These are phyloP conservation scores for Dispira simplex DNA, from an alignment of 192 early-diverging fungal species.

Conservation along the genomic window DNA sequence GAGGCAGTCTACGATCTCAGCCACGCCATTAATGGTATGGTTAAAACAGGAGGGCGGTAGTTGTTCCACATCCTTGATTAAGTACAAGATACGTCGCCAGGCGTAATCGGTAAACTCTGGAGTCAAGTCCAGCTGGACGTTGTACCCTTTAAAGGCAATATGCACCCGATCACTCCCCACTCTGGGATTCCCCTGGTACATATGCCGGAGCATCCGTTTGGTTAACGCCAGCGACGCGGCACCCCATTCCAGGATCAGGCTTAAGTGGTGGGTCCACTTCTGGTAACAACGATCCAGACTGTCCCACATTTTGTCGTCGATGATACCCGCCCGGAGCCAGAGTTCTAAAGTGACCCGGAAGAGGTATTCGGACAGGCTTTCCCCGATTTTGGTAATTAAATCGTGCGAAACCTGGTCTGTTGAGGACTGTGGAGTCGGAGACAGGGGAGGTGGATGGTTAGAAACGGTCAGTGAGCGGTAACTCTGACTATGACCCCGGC, in stretches of 20 bases:
- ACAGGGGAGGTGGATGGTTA: too few relatives aligned
- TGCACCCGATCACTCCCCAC: conserved; percentile 43
- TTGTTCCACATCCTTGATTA: conserved; percentile 32
- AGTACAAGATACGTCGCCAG: conserved; percentile 53
- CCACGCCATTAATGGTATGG: conserved; percentile 36
- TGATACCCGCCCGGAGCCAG: conserved; percentile 56
- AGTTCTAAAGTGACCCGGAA: conserved; percentile 48
- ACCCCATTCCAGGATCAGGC: conserved; percentile 60
- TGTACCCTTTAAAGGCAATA: conserved; percentile 32
- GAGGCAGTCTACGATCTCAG: conserved; percentile 32
- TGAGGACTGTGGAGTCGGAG: too few relatives aligned
- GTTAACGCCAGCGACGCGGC: conserved; percentile 49
- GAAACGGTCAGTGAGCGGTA: too few relatives aligned
- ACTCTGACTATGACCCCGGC: neutral
- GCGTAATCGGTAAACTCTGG: conserved; percentile 48
- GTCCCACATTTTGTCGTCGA: conserved; percentile 62
- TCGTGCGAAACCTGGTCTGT: neutral
- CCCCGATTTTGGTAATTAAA: conserved; percentile 39
- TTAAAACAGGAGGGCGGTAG: conserved; percentile 32
- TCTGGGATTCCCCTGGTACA: conserved; percentile 40
- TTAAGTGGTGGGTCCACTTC: conserved; percentile 61
- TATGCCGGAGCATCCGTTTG: conserved; percentile 39
- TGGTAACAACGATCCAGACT: conserved; percentile 47
- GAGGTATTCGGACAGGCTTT: conserved; percentile 59
- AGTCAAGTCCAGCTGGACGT: conserved; percentile 43